Base-by-base conservation (phyloP, 2,329 filamentous ascomycete genomes). In the Sarocladiaceae sp. region DNA sequence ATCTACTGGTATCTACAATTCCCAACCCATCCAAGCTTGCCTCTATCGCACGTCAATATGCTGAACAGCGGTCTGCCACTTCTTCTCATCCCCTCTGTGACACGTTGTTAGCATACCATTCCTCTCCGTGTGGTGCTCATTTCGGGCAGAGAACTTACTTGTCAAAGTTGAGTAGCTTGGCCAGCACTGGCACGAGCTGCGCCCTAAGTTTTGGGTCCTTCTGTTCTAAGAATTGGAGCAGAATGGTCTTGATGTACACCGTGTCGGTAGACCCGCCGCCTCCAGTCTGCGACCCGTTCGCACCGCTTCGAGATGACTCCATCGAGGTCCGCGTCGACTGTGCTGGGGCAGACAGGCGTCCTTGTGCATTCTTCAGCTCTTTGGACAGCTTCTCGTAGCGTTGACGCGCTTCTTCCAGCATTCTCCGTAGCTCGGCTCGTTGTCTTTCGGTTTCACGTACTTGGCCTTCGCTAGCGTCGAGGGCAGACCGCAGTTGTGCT, bases 401-500 rank as follows among this genome's bases (percentile, higher is more conserved):
- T 52, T 78, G 75, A 57, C 87, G 86, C 25, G 84, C 82, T 58
- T 97, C 92, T 59, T 96, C 90, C 2, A 95, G 78, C 28, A 87
- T 77, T 37, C 83, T 82, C 42, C 88, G 81, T 49, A 96, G 71
- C 55, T 96, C 91, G 0, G 76, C 72, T 57, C 86, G 88, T 63
- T 96, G 89, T 70, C 84, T 89, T 67, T 97, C 92, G 4, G 88
- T 76, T n/a, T 94, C 88, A 26, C 84, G 80, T 0, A 88, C 83
- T 67, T 96, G 89, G 64, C 81, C 84, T 70, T 99, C 94, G 31
- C 88, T 93, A 46, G 90, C 88, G 59, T 97, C 92, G 1, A 99
- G 76, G 0, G 91, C 85, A 54, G 89, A 80, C 2, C 88, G 84
- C 28, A 99, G 76, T 58, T 89, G 86, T 6, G 82, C 77, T 72